phyloP scores from a whole-genome alignment of 2,329 filamentous ascomycete genomes.

The Phialophora chinensis region DNA sequence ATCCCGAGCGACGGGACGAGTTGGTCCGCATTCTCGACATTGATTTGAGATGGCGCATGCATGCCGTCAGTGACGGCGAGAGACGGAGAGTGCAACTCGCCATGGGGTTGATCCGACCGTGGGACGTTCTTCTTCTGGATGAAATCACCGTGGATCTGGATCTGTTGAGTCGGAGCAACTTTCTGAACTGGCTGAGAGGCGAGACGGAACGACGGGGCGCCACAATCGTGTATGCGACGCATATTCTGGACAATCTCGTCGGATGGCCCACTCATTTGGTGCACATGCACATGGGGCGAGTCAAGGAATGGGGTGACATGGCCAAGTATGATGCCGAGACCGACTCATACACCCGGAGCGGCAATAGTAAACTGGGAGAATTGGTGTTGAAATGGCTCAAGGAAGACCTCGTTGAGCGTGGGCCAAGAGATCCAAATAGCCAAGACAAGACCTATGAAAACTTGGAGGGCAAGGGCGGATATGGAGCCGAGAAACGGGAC shows the following conservation, averaged over 20 bases:
- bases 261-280: conserved; percentile 95
- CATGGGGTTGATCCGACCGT: conserved; percentile 91
- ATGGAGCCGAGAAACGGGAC: conserved; percentile 61
- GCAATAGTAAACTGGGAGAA: conserved; percentile 85
- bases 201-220: conserved; percentile 84
- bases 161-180: conserved; percentile 80
- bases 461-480: conserved; percentile 66
- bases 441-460: conserved; percentile 60
- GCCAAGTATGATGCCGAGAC: conserved; percentile 64
- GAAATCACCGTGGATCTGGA: conserved; percentile 98
- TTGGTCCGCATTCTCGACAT: conserved; percentile 88
- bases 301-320: conserved; percentile 84
- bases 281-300: conserved; percentile 88
- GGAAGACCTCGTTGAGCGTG: conserved; percentile 44
- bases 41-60: conserved; percentile 91
- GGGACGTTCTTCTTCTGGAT: conserved; percentile 88
- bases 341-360: conserved; percentile 48
- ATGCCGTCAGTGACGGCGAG: conserved; percentile 93
- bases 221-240: conserved; percentile 96
- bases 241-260: conserved; percentile 93
- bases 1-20: conserved; percentile 81
- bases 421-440: conserved; percentile 33
- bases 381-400: conserved; percentile 87
- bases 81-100: conserved; percentile 88
- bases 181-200: conserved; percentile 80